Percentiles rank a stretch among this genome's conserved stretches.
phyloP scores from a whole-genome alignment of 345 rosid genomes.

The Rhizophora apiculata region DNA sequence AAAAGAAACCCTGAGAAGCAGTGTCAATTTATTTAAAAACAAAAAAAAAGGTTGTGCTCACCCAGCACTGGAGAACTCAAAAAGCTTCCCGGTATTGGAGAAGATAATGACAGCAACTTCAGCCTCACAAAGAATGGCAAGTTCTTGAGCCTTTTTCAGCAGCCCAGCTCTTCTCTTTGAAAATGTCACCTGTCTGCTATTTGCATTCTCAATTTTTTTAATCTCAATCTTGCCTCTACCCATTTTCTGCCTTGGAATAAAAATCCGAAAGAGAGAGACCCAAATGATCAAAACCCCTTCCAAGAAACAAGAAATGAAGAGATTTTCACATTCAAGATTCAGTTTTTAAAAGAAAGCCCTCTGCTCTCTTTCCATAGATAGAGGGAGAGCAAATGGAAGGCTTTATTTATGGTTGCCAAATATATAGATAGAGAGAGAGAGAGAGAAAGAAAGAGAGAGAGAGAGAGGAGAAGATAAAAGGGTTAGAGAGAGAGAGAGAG shows the following conservation, averaged over 20 bases:
- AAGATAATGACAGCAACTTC: constrained; percentile 92
- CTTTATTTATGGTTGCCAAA: constrained; percentile 45
- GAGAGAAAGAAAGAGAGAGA: constrained; percentile 13
- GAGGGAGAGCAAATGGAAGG: background rate
- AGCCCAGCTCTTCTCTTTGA: constrained; percentile 88
- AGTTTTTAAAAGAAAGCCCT: constrained; percentile 5
- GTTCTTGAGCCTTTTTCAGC: constrained; percentile 87
- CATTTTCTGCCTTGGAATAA: constrained; percentile 32
- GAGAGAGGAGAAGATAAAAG: constrained; percentile 25
- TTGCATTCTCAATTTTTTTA: constrained; percentile 88
- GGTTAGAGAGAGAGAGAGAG: constrained; percentile 18
- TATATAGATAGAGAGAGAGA: constrained; percentile 27
- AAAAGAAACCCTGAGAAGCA: background rate
- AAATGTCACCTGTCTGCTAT: constrained; percentile 95
- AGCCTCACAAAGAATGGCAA: constrained; percentile 86
- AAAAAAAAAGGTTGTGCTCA: constrained; percentile 16
- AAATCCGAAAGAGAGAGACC: background rate
- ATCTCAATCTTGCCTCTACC: constrained; percentile 96
- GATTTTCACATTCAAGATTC: background rate
- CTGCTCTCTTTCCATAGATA: constrained; percentile 1
- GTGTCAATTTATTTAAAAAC: background rate
- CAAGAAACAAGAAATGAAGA: background rate
- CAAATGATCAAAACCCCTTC: constrained; percentile 8
- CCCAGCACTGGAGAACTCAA: constrained; percentile 82
- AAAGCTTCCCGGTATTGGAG: constrained; percentile 90